Evolutionary conservation across 495 filamentous ascomycete genomes (phyloP).

Genomic region (Aspergillus avenaceus): DNA sequence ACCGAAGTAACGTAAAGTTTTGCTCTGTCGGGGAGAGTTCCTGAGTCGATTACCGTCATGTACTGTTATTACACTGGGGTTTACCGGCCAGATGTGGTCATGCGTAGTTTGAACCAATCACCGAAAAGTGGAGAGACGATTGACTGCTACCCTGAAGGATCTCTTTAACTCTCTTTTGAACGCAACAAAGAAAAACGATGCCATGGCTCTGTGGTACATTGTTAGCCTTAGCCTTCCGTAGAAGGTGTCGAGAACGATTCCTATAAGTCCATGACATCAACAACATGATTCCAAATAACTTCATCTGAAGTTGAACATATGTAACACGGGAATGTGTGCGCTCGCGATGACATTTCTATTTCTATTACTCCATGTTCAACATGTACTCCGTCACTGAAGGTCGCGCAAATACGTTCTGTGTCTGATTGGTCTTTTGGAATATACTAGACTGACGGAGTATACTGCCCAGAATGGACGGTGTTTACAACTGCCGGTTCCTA

Average conservation of each 20-base stretch:
- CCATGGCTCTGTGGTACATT: not conserved
- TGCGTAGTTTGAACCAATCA: not conserved
- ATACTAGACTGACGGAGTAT: no score
- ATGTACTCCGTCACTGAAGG: no score
- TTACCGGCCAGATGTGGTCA: not conserved
- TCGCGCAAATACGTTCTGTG: no score
- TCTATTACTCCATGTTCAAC: no score
- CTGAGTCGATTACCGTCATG: not conserved
- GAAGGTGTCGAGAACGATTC: no score
- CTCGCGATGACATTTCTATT: no score
- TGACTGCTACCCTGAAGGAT: not conserved
- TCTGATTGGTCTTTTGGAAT: no score
- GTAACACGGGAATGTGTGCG: no score
- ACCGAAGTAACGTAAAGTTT: not conserved
- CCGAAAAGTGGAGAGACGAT: not conserved
- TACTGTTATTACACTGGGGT: not conserved
- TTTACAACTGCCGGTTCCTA: not conserved
- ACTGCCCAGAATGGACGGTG: not conserved
- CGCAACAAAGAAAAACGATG: not conserved
- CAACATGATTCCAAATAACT: no score
- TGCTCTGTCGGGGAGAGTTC: not conserved
- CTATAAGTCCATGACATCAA: not conserved
- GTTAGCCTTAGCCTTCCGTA: no score
- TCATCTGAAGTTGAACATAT: no score
- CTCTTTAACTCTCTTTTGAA: not conserved